These are phyloP conservation scores for Candida takata DNA, from an alignment of 805 yeast species.

Conservation along the genomic window DNA sequence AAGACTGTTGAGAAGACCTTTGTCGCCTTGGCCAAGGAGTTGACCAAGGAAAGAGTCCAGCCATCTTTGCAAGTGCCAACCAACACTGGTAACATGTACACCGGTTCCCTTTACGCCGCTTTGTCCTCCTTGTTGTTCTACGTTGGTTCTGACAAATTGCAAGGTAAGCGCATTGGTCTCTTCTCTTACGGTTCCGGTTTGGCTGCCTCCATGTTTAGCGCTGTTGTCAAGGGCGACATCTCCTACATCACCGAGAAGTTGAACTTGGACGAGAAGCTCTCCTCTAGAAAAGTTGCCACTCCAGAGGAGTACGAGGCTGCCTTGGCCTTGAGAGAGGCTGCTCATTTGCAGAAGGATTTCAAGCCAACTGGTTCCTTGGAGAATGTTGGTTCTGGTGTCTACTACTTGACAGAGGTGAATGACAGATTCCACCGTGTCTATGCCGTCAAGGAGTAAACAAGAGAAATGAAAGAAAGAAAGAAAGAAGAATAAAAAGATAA, in stretches of 20 bases:
- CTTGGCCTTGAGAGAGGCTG: constrained; percentile 78
- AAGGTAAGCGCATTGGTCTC: constrained; percentile 79
- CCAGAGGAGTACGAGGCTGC: constrained; percentile 82
- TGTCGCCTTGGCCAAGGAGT: constrained; percentile 63
- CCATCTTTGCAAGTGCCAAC: constrained; percentile 87
- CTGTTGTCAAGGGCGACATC: constrained; percentile 75
- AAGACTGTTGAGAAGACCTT: constrained; percentile 80
- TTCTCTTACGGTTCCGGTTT: constrained; percentile 98
- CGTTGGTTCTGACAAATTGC: constrained; percentile 67
- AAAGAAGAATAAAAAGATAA: background rate
- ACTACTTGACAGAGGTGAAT: constrained; percentile 77
- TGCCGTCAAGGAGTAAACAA: constrained; percentile 52
- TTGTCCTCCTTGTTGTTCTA: constrained; percentile 73
- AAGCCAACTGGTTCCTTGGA: constrained; percentile 77
- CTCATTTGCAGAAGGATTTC: constrained; percentile 75
- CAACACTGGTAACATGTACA: constrained; percentile 97
- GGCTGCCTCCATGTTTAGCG: constrained; percentile 83
- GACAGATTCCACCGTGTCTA: constrained; percentile 85
- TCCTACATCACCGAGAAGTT: constrained; percentile 55
- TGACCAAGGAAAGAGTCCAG: constrained; percentile 57
- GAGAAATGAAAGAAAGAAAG: background rate
- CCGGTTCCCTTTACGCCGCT: constrained; percentile 87
- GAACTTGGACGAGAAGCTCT: constrained; percentile 61
- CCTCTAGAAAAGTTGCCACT: constrained; percentile 53
- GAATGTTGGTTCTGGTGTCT: constrained; percentile 63